Base-by-base conservation (phyloP, 2,329 filamentous ascomycete species). In the Elsinoe batatas region DNA sequence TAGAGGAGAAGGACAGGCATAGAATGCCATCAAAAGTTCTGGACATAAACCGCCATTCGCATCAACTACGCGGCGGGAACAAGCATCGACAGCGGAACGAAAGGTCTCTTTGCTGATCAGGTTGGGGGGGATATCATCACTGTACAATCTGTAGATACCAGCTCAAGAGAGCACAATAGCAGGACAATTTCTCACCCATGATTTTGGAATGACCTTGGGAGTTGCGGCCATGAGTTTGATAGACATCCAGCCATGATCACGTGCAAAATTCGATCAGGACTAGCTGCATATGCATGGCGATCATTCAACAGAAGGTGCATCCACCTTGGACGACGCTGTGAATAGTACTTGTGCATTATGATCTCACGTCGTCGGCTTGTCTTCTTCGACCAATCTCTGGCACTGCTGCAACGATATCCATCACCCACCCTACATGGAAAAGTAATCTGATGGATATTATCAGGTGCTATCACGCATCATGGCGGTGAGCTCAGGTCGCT, bases 61-160 rank as follows among this genome's bases (percentile, higher is more conserved):
- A 51, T 51, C 47, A 51, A 51, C 47, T 51, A 51, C 32, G 47
- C 15, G 11, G 44, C 15, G 22, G 42, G 26, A 18, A 26, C 12
- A 11, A 44, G 40, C 40, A 26, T 44, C 18, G 18, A 44, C 40
- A 44, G 40, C 40, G 26, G 10, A 20, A 44, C 13, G 26, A 12
- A 22, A 22, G 26, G 20, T 22, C 40, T 44, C 12, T 44, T 26
- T 22, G 40, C 40, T 44, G 40, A 22, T 22, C 10, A 22, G 18
- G 10, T 44, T 26, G 40, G 18, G 20, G 40, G 26, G 40, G 18
- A 5, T 17, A 22, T 22, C n/a, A 22, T 44, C 40, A 44, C 40
- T 44, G 40, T 17, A 44, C 17, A 44, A 8, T 22, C n/a, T 26
- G 40, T 44, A 44, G 40, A 44, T 44, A 44, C 40, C 40, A 44